Base-by-base conservation (phyloP, 345 rosid species). In the Passiflora organensis region DNA sequence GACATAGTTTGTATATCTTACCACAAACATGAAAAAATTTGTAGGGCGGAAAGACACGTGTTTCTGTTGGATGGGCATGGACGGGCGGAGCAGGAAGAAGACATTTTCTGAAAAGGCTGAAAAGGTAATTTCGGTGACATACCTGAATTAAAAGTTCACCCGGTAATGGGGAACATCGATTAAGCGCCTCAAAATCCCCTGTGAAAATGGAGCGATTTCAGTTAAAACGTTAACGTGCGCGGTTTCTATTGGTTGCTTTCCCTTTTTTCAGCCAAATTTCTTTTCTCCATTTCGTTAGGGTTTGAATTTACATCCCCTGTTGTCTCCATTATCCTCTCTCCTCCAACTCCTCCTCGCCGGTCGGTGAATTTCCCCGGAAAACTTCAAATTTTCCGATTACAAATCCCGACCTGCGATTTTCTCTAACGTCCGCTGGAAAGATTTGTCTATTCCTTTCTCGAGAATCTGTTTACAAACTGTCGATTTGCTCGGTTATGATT, bases 321-420 rank as follows among this genome's bases (percentile, higher is more conserved):
- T 15, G 16, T 13, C 56, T 32, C 28, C 8, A 57, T 15, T 44
- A 13, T 46, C 6, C 18, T 22, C 15, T 32, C 23, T 34, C 22
- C 47, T 34, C 36, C 38, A 32, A 13, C 13, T 37, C 44, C 54
- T 20, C 16, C 55, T 59, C 60, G 60, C 59, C 68, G 84, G 79
- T 59, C 78, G 75, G 71, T 68, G 38, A 54, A 57, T 58, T 67
- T 56, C 69, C 75, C 61, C 76, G 72, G 51, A 61, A 68, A 58
- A 61, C 24, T 41, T 46, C 10, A 43, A 47, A 6, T 45, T 51
- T 60, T 58, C 82, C 75, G 73, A 56, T 23, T 14, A 48, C 44
- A 15, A 52, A 47, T 54, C 65, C 72, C 67, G 73, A 39, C 55
- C 69, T 22, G 43, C 43, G 43, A 12, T 1, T 41, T 15, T 15